phyloP scores from a whole-genome alignment of 345 rosid genomes.

The Rhodamnia argentea region DNA sequence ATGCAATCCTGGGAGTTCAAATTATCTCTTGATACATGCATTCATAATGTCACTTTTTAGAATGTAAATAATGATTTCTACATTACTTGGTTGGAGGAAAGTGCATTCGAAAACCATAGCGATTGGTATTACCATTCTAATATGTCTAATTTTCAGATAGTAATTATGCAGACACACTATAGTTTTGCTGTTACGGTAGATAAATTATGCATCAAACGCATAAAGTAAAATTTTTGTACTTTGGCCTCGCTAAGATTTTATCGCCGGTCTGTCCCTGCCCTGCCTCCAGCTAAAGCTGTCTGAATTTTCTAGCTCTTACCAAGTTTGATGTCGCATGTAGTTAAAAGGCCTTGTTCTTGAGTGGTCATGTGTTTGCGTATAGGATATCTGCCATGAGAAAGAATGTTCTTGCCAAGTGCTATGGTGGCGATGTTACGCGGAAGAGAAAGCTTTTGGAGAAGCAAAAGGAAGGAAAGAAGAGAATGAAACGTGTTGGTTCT shows the following conservation, averaged over 20 bases:
- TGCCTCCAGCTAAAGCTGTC: not conserved
- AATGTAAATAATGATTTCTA: not conserved
- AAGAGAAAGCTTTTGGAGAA: slow-evolving; percentile 92
- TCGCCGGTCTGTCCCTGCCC: not conserved
- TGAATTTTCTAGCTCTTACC: not conserved
- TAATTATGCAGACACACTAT: not conserved
- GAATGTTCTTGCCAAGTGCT: slow-evolving; percentile 95
- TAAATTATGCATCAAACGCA: not conserved
- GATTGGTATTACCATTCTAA: not conserved
- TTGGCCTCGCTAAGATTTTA: not conserved
- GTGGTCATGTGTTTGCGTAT: not conserved
- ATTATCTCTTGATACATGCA: not conserved
- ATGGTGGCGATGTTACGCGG: slow-evolving; percentile 91
- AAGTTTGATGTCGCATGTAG: not conserved
- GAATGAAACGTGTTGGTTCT: slow-evolving; percentile 96
- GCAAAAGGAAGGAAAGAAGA: slow-evolving; percentile 95
- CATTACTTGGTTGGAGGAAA: not conserved
- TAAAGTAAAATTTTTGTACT: not conserved
- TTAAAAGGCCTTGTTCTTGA: not conserved
- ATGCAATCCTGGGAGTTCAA: not conserved
- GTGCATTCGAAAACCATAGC: not conserved
- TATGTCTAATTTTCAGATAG: not conserved
- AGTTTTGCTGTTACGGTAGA: not conserved
- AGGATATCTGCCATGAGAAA: slow-evolving; percentile 93
- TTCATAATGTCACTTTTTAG: not conserved